phyloP scores from a whole-genome alignment of 2,329 filamentous ascomycete genomes.

The Scedosporium boydii region DNA sequence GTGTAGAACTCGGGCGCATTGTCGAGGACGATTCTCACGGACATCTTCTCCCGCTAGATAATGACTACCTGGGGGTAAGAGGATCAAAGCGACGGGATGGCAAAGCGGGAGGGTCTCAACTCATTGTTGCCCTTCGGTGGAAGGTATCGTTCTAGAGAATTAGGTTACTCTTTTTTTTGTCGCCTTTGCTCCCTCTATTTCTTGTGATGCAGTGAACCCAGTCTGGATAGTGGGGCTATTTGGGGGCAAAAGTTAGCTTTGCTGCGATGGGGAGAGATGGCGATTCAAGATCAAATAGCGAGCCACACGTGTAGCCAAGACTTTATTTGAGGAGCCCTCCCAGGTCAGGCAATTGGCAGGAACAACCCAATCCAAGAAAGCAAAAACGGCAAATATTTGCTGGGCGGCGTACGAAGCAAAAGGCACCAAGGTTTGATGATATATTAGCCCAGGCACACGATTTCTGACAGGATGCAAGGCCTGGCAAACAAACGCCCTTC shows the following conservation, averaged over 20 bases:
- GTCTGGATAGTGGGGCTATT: neutral
- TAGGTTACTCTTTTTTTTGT: neutral
- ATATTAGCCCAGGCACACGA: neutral
- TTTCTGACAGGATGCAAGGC: neutral
- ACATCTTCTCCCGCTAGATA: conserved; percentile 33
- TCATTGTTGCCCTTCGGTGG: neutral
- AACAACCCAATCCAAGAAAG: neutral
- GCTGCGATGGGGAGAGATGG: no score
- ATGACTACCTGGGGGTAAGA: neutral
- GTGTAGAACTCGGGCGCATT: conserved; percentile 64
- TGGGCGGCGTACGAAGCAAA: neutral
- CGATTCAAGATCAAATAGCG: no score
- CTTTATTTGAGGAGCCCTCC: neutral
- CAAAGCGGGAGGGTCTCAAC: neutral
- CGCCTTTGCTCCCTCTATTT: neutral
- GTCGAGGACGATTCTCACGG: conserved; percentile 57
- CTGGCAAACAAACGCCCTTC: neutral
- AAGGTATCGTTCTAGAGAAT: neutral
- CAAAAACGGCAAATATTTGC: neutral
- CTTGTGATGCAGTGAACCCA: neutral
- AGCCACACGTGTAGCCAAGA: neutral
- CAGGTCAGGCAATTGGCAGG: conserved; percentile 5
- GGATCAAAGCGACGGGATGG: neutral
- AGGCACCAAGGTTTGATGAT: neutral
- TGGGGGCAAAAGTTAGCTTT: no score